These are phyloP conservation scores for Saprolegnia parasitica DNA, from an alignment of 352 stramenopile genomes.

Conservation along the genomic window DNA sequence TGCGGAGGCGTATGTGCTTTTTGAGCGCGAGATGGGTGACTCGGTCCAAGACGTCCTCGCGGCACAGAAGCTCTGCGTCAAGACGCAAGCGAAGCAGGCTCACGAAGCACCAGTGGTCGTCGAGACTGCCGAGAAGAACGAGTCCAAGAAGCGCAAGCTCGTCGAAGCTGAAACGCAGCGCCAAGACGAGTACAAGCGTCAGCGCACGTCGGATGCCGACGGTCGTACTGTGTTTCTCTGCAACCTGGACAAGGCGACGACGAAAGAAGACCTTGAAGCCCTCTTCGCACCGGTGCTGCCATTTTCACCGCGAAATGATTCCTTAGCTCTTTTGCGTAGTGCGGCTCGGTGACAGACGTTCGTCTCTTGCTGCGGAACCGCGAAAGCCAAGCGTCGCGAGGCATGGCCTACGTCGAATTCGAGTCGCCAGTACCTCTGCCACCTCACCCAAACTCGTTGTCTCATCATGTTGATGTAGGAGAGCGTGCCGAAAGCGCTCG, in stretches of 20 bases:
- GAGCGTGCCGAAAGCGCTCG: background rate
- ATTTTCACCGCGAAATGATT: background rate
- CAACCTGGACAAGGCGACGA: conserved; percentile 12
- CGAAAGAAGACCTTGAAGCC: background rate
- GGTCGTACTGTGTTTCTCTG: conserved; percentile 14
- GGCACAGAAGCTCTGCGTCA: background rate
- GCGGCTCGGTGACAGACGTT: conserved; percentile 1
- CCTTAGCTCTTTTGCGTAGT: background rate
- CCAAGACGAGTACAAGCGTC: conserved; percentile 22
- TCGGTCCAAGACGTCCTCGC: background rate
- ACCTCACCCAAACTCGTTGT: background rate
- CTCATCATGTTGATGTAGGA: background rate
- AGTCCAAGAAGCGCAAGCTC: background rate
- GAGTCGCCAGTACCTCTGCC: background rate
- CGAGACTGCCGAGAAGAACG: background rate
- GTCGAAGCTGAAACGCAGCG: background rate
- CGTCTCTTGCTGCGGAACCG: conserved; percentile 15
- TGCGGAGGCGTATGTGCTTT: conserved; percentile 10
- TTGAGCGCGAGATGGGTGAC: conserved; percentile 21
- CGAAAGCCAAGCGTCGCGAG: conserved; percentile 22
- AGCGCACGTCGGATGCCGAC: background rate
- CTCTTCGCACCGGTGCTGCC: conserved; percentile 5
- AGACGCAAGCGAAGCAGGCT: background rate
- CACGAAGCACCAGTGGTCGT: background rate
- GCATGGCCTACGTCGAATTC: conserved; percentile 26